Conservation (phyloP, 2,329 filamentous ascomycete species). For the Pseudogymnoascus sp. region DNA sequence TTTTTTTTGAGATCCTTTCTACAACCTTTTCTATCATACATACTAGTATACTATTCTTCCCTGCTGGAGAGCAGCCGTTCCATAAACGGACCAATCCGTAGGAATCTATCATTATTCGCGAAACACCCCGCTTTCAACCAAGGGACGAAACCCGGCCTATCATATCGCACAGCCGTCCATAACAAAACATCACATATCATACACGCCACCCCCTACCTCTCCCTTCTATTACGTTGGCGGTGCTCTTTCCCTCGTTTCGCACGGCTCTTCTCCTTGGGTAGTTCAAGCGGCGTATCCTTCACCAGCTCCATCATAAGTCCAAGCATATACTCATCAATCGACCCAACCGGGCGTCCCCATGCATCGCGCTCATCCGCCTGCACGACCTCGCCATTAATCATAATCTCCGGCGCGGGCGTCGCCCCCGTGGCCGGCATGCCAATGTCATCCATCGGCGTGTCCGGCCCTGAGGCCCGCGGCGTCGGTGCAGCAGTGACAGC, state of each 20-base stretch:
- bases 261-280: slow-evolving; percentile 60
- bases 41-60: not conserved
- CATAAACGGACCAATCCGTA: not conserved
- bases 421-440: slow-evolving; percentile 38
- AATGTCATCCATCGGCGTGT: slow-evolving; percentile 23
- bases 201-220: not conserved
- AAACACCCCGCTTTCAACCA: not conserved
- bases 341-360: slow-evolving; percentile 50
- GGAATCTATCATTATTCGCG: slow-evolving; percentile 8
- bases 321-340: slow-evolving; percentile 72
- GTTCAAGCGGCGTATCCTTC: slow-evolving; percentile 52
- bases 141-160: not conserved
- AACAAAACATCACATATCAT: slow-evolving; percentile 2
- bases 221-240: not conserved
- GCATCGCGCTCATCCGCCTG: slow-evolving; percentile 49
- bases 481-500: slow-evolving; percentile 30
- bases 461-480: slow-evolving; percentile 20
- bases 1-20: not conserved
- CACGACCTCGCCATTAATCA: not conserved
- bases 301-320: slow-evolving; percentile 58
- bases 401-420: slow-evolving; percentile 18
- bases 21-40: not conserved
- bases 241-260: slow-evolving; percentile 40
- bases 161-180: not conserved
- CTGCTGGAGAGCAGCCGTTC: not conserved